Conservation (phyloP, 257 asterid species). For the Lycium ferocissimum region DNA sequence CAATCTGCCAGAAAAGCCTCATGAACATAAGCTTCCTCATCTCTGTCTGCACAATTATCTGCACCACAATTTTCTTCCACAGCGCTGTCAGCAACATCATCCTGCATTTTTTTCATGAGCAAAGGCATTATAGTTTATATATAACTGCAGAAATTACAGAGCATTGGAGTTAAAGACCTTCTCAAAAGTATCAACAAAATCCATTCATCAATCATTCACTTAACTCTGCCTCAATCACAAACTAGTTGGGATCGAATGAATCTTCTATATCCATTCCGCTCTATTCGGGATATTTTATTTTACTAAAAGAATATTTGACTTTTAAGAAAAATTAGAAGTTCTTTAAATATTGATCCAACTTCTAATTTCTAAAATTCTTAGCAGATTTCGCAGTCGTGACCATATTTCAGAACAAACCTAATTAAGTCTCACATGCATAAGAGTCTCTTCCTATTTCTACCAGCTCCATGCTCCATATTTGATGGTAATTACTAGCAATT, state of each 20-base stretch:
- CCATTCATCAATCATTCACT: not conserved
- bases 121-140: constrained; percentile 18
- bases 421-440: constrained; percentile 18
- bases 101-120: constrained; percentile 50
- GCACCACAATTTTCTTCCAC: constrained; percentile 56
- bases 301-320: no score
- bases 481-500: not conserved
- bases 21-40: constrained; percentile 89
- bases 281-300: not conserved
- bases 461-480: constrained; percentile 28
- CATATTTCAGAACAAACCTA: constrained; percentile 21
- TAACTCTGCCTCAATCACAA: constrained; percentile 7
- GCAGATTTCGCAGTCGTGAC: not conserved
- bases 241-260: not conserved
- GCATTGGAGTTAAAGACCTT: not conserved
- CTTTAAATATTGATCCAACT: not conserved
- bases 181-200: constrained; percentile 13
- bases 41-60: constrained; percentile 58
- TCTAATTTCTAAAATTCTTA: constrained; percentile 17
- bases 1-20: constrained; percentile 98
- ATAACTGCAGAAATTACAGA: constrained; percentile 14
- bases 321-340: no score
- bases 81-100: constrained; percentile 59
- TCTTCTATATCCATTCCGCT: not conserved
- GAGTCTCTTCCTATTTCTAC: not conserved